These are phyloP conservation scores for Themeda triandra DNA, from an alignment of 176 grass and related monocot genomes.

Conservation along the genomic window DNA sequence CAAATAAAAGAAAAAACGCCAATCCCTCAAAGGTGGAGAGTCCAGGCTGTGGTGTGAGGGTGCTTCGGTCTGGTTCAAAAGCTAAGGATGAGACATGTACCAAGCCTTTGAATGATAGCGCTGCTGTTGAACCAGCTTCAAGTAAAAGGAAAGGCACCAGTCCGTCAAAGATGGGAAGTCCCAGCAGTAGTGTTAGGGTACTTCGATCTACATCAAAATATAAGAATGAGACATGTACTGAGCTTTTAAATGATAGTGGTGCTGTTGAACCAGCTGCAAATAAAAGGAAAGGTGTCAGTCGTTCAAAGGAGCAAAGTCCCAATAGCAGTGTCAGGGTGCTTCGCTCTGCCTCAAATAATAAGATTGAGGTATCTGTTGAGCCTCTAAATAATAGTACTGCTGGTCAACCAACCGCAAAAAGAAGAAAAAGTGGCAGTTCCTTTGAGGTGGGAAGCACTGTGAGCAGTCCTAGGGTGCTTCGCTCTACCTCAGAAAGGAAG, in stretches of 20 bases:
- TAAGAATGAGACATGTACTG: slow-evolving; percentile 32
- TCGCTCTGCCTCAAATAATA: slow-evolving; percentile 50
- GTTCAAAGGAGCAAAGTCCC: slow-evolving; percentile 18
- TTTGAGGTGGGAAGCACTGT: slow-evolving; percentile 9
- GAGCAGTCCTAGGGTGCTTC: slow-evolving; percentile 17
- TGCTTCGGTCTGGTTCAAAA: slow-evolving; percentile 56
- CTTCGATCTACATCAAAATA: slow-evolving; percentile 55
- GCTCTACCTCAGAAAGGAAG: slow-evolving; percentile 12
- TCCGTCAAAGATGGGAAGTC: slow-evolving; percentile 29
- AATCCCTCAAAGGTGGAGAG: slow-evolving; percentile 29
- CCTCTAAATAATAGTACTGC: slow-evolving; percentile 16
- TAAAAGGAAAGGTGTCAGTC: slow-evolving; percentile 30
- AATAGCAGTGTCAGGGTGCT: slow-evolving; percentile 37
- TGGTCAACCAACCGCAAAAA: slow-evolving; percentile 15
- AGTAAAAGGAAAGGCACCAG: slow-evolving; percentile 32
- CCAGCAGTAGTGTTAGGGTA: slow-evolving; percentile 31
- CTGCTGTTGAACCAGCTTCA: slow-evolving; percentile 6
- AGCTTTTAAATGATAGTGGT: slow-evolving; percentile 28
- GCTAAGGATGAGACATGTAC: slow-evolving; percentile 30
- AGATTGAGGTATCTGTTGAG: slow-evolving; percentile 32
- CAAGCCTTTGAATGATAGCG: slow-evolving; percentile 15
- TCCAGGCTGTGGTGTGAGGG: slow-evolving; percentile 8
- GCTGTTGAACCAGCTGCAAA: slow-evolving; percentile 13
- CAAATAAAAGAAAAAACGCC: slow-evolving; percentile 28
- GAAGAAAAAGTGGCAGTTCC: slow-evolving; percentile 34